These are phyloP conservation scores for Saccharomycopsis sp. DNA, from an alignment of 805 yeast species.

Conservation along the genomic window DNA sequence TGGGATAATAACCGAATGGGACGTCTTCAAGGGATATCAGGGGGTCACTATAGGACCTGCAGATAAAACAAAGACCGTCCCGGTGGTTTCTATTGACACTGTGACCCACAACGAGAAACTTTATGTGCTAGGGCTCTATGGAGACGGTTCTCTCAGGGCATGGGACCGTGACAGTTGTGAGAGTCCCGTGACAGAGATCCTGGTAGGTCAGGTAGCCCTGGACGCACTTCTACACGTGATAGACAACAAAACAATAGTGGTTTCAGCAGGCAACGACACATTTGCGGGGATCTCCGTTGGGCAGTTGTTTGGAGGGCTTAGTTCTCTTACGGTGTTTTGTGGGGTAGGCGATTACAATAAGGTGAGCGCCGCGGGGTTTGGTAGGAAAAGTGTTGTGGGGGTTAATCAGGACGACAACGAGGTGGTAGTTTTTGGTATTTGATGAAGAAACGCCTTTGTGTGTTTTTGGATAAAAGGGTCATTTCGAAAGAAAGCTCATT, in stretches of 20 bases:
- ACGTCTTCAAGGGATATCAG: slow-evolving; percentile 24
- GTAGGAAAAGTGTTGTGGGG: background rate
- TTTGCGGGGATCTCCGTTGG: slow-evolving; percentile 3
- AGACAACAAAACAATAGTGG: background rate
- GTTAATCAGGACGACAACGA: background rate
- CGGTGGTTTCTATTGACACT: background rate
- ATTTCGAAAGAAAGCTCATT: too few species aligned
- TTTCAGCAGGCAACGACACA: slow-evolving; percentile 9
- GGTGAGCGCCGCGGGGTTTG: background rate
- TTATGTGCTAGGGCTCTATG: slow-evolving; percentile 2
- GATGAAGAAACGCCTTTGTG: too few species aligned
- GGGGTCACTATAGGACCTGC: background rate
- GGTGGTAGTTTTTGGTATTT: background rate
- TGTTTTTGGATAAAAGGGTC: too few species aligned
- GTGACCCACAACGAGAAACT: background rate
- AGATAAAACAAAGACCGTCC: background rate
- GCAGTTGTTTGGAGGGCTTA: background rate
- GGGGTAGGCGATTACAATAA: slow-evolving; percentile 11
- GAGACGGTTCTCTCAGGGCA: background rate
- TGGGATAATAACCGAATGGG: slow-evolving; percentile 37
- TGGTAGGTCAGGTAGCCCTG: slow-evolving; percentile 18
- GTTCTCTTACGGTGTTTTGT: background rate
- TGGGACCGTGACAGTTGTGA: background rate
- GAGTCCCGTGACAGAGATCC: background rate
- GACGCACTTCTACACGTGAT: slow-evolving; percentile 24